phyloP scores from a whole-genome alignment of 192 early-diverging fungal species.

The Coemansia umbellata region DNA sequence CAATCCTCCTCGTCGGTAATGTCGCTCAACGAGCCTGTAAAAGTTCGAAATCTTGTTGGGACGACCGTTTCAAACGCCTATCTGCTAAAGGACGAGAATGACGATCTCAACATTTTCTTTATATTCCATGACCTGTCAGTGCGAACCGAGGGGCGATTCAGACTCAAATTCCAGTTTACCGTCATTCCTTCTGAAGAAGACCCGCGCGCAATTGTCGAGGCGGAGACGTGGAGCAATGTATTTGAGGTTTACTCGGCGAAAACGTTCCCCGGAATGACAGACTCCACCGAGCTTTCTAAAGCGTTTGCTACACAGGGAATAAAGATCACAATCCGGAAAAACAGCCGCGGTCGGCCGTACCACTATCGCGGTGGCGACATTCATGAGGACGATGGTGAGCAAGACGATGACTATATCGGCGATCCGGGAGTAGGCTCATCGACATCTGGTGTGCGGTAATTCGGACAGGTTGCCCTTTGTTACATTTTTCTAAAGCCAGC shows the following conservation, averaged over 20 bases:
- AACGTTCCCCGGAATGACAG: slow-evolving; percentile 78
- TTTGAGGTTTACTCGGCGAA: slow-evolving; percentile 75
- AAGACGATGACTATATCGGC: slow-evolving; percentile 25
- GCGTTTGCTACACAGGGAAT: slow-evolving; percentile 72
- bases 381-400: slow-evolving; percentile 18
- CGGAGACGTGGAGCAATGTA: slow-evolving; percentile 40
- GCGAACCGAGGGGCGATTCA: slow-evolving; percentile 68
- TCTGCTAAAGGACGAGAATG: slow-evolving; percentile 60
- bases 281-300: slow-evolving; percentile 70
- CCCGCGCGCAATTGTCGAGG: slow-evolving; percentile 46
- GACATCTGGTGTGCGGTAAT: slow-evolving; percentile 2
- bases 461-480: not conserved
- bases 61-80: slow-evolving; percentile 64
- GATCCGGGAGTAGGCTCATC: slow-evolving; percentile 4
- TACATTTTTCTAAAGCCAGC: no score
- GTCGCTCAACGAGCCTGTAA: slow-evolving; percentile 48
- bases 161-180: slow-evolving; percentile 66
- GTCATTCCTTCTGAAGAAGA: slow-evolving; percentile 57
- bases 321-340: slow-evolving; percentile 74
- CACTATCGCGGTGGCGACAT: slow-evolving; percentile 19
- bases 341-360: slow-evolving; percentile 36
- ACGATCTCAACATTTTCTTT: slow-evolving; percentile 69
- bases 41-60: slow-evolving; percentile 67
- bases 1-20: slow-evolving; percentile 38
- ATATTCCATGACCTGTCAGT: slow-evolving; percentile 79